These are phyloP conservation scores for Amanita fuliginea DNA, from an alignment of 768 basidiomycete genomes.

Conservation along the genomic window DNA sequence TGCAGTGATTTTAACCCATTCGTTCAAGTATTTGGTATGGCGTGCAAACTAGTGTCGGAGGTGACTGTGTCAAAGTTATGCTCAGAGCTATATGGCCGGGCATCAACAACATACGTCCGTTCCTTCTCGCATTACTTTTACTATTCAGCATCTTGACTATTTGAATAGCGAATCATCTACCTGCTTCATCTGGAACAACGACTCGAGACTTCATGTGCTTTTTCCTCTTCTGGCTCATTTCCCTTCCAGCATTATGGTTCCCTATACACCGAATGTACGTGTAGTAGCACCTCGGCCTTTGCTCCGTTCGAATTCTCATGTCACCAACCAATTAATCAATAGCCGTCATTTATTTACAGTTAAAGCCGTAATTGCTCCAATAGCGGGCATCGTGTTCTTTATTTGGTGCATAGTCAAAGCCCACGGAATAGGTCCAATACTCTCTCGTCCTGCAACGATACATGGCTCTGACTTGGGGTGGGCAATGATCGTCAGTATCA, in stretches of 20 bases:
- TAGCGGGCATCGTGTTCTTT: constrained; percentile 61
- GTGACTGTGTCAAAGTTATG: constrained; percentile 65
- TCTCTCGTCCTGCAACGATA: constrained; percentile 52
- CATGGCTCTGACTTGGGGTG: constrained; percentile 63
- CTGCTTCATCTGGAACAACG: constrained; percentile 60
- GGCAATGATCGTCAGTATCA: constrained; percentile 63
- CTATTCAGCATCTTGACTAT: neutral
- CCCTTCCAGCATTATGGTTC: constrained; percentile 72
- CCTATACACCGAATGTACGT: constrained; percentile 72
- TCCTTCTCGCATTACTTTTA: neutral
- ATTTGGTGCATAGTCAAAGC: constrained; percentile 73
- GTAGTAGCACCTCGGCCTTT: neutral
- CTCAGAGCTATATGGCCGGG: constrained; percentile 70
- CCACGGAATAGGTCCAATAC: constrained; percentile 65
- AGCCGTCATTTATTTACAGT: constrained; percentile 72
- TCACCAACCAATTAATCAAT: constrained; percentile 2
- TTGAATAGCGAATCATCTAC: constrained; percentile 51
- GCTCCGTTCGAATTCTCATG: neutral
- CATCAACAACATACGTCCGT: constrained; percentile 52
- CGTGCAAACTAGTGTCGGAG: constrained; percentile 73
- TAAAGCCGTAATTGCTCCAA: constrained; percentile 65
- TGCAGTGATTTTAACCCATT: too few relatives aligned
- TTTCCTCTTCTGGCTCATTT: constrained; percentile 81
- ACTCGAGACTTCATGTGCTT: constrained; percentile 70
- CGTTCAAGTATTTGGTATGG: constrained; percentile 69